Evolutionary conservation across 129 eudicot genomes (phyloP), one percentile per base, ranked within the genome.

Genomic region (Apium graveolens): DNA sequence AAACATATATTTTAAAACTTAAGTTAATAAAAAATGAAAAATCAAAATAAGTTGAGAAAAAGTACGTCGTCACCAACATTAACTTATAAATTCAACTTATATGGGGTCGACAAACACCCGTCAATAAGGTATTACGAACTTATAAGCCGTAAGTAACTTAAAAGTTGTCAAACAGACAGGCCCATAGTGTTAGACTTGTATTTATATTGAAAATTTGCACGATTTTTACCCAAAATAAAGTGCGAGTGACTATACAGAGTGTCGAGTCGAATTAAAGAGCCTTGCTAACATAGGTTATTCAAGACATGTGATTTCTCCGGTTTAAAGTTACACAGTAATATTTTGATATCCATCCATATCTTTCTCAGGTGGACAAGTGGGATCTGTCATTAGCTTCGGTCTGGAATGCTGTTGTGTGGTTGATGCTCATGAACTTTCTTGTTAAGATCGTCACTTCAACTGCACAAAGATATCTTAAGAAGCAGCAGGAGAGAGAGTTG

Each of bases 381-480:
- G 91, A 90, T 75, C 82, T 96, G 49, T 96, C 99, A 0, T 82
- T 90, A 41, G 86, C 97, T 31, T 77, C 92, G 12, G 80, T 92
- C 14, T 96, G 99, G 99, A 96, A 96, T 70, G 80, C 95, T 2
- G 86, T 92, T 21, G 97, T 96, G 5, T 90, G 91, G 95, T 73
- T 96, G 14, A 90, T 92, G 96, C 86, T 96, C 65, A 44, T 90
- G 82, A 89, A 90, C 83, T 96, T 96, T 79, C 90, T 96, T 51
- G 83, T 87, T 11, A 86, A 90, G 95, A 96, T 96, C 62, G 96
- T 96, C 82, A 90, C 86, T 31, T 70, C 96, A 57, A 96, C 97
- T 12, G 97, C 99, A 65, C 97, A 92, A 80, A 78, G 88, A 75
- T 86, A 87, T 75, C 90, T 86, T 2, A 92, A 90, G 84, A 90